These are phyloP conservation scores for Penicillium chermesinum DNA, from an alignment of 495 filamentous ascomycete species.

Conservation along the genomic window DNA sequence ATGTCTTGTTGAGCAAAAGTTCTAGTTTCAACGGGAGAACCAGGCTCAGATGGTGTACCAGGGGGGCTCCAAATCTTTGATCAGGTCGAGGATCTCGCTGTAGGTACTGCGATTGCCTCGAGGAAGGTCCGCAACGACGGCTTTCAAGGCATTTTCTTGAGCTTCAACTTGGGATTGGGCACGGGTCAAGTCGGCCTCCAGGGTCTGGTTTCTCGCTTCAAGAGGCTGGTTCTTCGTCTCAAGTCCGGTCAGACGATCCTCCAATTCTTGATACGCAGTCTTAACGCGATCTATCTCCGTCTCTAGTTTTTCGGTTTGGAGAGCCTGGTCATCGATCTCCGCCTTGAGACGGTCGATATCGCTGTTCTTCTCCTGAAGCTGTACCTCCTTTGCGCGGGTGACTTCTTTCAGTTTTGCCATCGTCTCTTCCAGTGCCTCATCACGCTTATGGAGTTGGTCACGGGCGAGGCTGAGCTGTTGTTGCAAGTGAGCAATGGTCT, in stretches of 20 bases:
- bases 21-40: slow-evolving; percentile 18
- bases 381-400: slow-evolving; percentile 30
- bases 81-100: slow-evolving; percentile 39
- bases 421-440: slow-evolving; percentile 36
- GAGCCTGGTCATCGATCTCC: slow-evolving; percentile 29
- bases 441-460: slow-evolving; percentile 36
- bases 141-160: slow-evolving; percentile 39
- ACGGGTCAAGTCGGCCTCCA: slow-evolving; percentile 38
- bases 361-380: slow-evolving; percentile 34
- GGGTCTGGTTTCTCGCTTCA: slow-evolving; percentile 39
- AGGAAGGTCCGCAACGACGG: slow-evolving; percentile 39
- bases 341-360: slow-evolving; percentile 41
- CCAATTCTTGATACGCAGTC: slow-evolving; percentile 27
- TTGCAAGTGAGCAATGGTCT: slow-evolving; percentile 36
- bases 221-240: slow-evolving; percentile 38
- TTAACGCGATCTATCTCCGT: slow-evolving; percentile 32
- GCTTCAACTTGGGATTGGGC: slow-evolving; percentile 41
- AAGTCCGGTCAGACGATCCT: slow-evolving; percentile 34
- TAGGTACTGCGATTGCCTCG: slow-evolving; percentile 34
- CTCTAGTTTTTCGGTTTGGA: slow-evolving; percentile 35
- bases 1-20: slow-evolving; percentile 16
- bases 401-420: slow-evolving; percentile 33
- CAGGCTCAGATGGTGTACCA: slow-evolving; percentile 8
- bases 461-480: slow-evolving; percentile 35
- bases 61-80: slow-evolving; percentile 35